Percentiles rank a stretch among this genome's conserved stretches.
phyloP scores from a whole-genome alignment of 441 rosid genomes.

The Erodium chrysanthum region DNA sequence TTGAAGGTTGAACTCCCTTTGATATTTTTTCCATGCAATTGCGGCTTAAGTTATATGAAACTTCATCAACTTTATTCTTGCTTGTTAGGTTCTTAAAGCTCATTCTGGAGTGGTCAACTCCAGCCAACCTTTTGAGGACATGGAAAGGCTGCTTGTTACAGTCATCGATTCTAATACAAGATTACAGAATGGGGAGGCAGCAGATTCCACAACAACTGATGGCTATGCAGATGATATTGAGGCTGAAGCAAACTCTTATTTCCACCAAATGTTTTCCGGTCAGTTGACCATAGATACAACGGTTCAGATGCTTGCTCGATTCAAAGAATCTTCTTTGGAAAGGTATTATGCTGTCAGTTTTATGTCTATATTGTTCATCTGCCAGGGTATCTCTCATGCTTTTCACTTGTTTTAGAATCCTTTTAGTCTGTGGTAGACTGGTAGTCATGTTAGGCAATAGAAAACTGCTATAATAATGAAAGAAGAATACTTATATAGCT shows the following conservation, averaged over 20 bases:
- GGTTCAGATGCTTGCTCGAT: conserved; percentile 93
- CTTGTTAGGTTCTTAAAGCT: conserved; percentile 58
- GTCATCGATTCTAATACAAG: conserved; percentile 43
- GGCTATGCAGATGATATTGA: conserved; percentile 76
- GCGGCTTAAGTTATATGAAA: not conserved
- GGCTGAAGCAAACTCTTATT: conserved; percentile 88
- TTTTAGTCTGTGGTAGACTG: too few relatives aligned
- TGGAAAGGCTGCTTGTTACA: conserved; percentile 54
- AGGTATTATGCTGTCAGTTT: conserved; percentile 32
- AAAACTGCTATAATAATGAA: not conserved
- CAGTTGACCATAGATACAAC: conserved; percentile 75
- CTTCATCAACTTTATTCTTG: not conserved
- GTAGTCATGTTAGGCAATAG: conserved; percentile 2
- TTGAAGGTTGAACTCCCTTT: conserved; percentile 47
- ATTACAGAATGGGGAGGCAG: conserved; percentile 67
- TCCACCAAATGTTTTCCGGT: conserved; percentile 91
- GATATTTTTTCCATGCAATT: conserved; percentile 2
- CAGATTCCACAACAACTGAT: conserved; percentile 58
- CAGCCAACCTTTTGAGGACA: conserved; percentile 51
- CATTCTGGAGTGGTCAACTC: conserved; percentile 32
- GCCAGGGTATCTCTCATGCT: too few relatives aligned
- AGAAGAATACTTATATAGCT: not conserved
- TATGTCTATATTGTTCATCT: not conserved
- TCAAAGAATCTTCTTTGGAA: conserved; percentile 71
- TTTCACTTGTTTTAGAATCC: not conserved